Evolutionary conservation across 371 early-diverging fungal genomes (phyloP), one percentile per base, ranked within the genome.

Genomic region (Mortierella sp.): DNA sequence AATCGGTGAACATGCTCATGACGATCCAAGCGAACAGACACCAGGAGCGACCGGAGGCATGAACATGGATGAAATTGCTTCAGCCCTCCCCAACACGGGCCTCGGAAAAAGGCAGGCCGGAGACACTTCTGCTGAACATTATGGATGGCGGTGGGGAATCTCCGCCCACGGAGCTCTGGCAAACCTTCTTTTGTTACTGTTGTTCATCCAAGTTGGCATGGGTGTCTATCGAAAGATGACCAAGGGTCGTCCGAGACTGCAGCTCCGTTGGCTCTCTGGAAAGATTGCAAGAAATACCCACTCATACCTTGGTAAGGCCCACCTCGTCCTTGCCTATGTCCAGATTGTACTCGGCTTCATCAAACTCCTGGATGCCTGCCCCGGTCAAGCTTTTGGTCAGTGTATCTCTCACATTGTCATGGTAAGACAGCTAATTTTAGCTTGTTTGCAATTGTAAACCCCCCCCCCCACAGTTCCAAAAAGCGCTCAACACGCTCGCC

Each of bases 331-430:
- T 45, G 77, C 77, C 9, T 76, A 76, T 46, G 57, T 76, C 26
- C 77, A 76, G 62, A 76, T 76, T 25, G 61, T 64, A 9, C 44
- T 76, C 16, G 77, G 77, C 26, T 63, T 25, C 48, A 72, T 76
- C 65, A 64, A 68, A 14, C 61, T 76, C n/a, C 57, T 65, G 26
- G 59, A 68, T 11, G 77, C 77, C 2, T 71, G 72, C 50, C 68
- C 72, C 11, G 77, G 77, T 9, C 72, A 76, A 47, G 58, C 56
- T n/a, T 76, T 76, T 62, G 72, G 69, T 15, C 77, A 76, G n/a
- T 71, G 72, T 23, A 68, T 68, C 46, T 76, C 77, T 5, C 77
- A 76, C 44, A 71, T 76, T 53, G 77, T 76, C 57, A 76, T 76
- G 77, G 77, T 76, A 72, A 62, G 71, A 30, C 43, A 37, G 29